A percentile compares a stretch with the other conserved stretches of the same genome.
phyloP scores from a whole-genome alignment of 2,329 filamentous ascomycete species.

The Colletotrichum camelliae region DNA sequence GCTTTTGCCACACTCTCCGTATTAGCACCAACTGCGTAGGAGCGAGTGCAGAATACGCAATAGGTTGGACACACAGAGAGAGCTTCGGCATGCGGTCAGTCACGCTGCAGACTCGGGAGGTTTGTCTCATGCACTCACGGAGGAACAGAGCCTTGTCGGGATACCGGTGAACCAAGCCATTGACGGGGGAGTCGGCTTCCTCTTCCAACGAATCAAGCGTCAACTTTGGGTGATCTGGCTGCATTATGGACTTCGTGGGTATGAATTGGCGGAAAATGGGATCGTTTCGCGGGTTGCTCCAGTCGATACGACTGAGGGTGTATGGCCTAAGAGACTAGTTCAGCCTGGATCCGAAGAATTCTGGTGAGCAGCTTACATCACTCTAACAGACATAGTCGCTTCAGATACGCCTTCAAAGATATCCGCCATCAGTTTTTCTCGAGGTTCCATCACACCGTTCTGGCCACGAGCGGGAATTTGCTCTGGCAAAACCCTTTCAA shows the following conservation, averaged over 20 bases:
- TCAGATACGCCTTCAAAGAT: constrained; percentile 55
- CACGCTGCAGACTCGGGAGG: not conserved
- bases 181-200: constrained; percentile 58
- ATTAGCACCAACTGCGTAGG: constrained; percentile 61
- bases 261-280: constrained; percentile 67
- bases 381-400: constrained; percentile 64
- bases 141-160: constrained; percentile 67
- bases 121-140: constrained; percentile 43
- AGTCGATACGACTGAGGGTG: constrained; percentile 63
- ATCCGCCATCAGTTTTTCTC: constrained; percentile 59
- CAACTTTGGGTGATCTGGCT: constrained; percentile 59
- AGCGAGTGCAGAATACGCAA: constrained; percentile 67
- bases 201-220: constrained; percentile 65
- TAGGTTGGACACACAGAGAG: constrained; percentile 67
- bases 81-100: constrained; percentile 39
- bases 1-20: constrained; percentile 57
- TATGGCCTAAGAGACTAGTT: constrained; percentile 51
- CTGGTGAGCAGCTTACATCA: constrained; percentile 47
- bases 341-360: not conserved
- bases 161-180: constrained; percentile 67
- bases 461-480: constrained; percentile 44
- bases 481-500: constrained; percentile 55
- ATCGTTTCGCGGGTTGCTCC: constrained; percentile 62
- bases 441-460: constrained; percentile 43
- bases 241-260: constrained; percentile 57